Base-by-base conservation (phyloP, 2,329 filamentous ascomycete genomes). In the Exophiala calicioides region DNA sequence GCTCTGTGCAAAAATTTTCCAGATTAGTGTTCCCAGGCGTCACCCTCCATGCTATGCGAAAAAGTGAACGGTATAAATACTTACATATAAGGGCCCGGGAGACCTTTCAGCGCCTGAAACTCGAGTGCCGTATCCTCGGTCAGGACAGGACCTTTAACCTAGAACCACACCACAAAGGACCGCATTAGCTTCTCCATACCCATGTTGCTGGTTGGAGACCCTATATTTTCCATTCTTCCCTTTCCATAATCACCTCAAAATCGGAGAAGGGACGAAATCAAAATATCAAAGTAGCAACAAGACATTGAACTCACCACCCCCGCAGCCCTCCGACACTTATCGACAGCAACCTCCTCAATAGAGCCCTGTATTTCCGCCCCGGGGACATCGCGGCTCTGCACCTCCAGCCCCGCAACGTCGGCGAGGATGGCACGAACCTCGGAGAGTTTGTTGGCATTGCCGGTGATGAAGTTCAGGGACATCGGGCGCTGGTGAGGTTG, bases 71-170 rank as follows among this genome's bases (percentile, higher is more conserved):
- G 31, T 27, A 21, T 24, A 15, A 13, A 12, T 30, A 71, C 81
- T 59, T 76, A 95, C 91, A 98, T 95, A 67, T 98, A 98, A 30
- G 91, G 89, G 1, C 93, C 93, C 2, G 93, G 93, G 21, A 98
- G 77, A n/a, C 90, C 90, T 49, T 87, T 82, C 52, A 96, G 79
- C 15, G 91, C 90, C 63, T 87, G 85, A 66, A 96, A 98, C 73
- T 90, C 94, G 37, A 98, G 77, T 58, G 90, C 90, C 12, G 93
- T 98, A 68, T 98, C 93, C 70, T 98, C 93, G 8, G 95, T 91
- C 29, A 98, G 76, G 6, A 96, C 93, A 3, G 94, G 90, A 1
- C 90, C 90, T 61, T 85, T 75, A 36, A 93, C 70, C 89, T 94
- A 43, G 15, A 23, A 38, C 7, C 16, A 12, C 4, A 3, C n/a